Base-by-base conservation (phyloP, 169 alveolate genomes). In the Eimeria acervulina region DNA sequence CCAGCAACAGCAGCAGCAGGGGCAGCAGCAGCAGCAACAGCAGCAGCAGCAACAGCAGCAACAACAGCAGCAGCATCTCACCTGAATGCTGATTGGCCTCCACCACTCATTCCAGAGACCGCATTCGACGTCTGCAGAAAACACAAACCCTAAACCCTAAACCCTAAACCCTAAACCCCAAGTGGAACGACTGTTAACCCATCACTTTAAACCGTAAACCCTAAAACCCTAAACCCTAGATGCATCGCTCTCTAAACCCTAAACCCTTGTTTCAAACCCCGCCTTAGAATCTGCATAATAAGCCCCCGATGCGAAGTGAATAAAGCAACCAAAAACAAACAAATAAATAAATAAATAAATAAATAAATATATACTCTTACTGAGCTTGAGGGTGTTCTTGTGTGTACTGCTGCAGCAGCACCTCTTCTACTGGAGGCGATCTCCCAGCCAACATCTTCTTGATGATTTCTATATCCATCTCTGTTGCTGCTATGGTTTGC, bases 371-470 rank as follows among this genome's bases (percentile, higher is more conserved):
- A 68, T 26, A 68, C 36, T 26, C 84, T 36, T 19, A 78, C 89
- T 5, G 89, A 15, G 23, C 23, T 51, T 13, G 74, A n/a, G 15
- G 92, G 70, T 40, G 92, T n/a, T 31, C 28, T 83, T 17, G 92
- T 15, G 52, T 47, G 76, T 31, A 76, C 33, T 26, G 31, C 88
- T 40, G 78, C 55, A 7, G 55, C 55, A 7, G 19, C 87, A 21
- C 85, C 81, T 47, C 95, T 70, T 15, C 80, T 70, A 15, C 90
- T 26, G 15, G 90, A 42, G 21, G 95, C 95, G 28, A 90, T 12
- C 21, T 70, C 95, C 95, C 95, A 90, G 28, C 95, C 95, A 26
- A 66, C 80, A 2, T 90, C 95, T 28, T 90, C 95, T 0, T 63
- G 76, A 13, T 63, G 76, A 28, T 63, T 13, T 63, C 33, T 63